These are phyloP conservation scores for Pleurotus platypus DNA, from an alignment of 768 basidiomycete genomes.

Conservation along the genomic window DNA sequence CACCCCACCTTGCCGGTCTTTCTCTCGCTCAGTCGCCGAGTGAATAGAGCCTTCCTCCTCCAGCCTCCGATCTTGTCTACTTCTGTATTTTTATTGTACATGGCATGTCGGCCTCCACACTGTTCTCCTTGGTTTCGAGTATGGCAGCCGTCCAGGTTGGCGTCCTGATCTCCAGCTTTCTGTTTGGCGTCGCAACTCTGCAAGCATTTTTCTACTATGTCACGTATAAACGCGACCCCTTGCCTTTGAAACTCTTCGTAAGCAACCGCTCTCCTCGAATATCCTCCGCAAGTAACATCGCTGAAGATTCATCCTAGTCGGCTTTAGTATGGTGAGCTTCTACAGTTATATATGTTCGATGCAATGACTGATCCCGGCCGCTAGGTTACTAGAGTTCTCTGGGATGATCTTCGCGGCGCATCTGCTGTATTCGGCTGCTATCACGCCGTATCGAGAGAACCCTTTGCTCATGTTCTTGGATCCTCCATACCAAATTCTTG, in stretches of 20 bases:
- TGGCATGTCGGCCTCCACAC: neutral
- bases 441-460: conserved; percentile 18
- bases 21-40: too few relatives aligned
- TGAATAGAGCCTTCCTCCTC: too few relatives aligned
- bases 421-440: conserved; percentile 27
- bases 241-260: conserved; percentile 19
- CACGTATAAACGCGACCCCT: conserved; percentile 18
- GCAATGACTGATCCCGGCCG: neutral
- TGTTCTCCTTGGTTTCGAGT: neutral
- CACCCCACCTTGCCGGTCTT: too few relatives aligned
- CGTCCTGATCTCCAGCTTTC: conserved; percentile 20
- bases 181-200: conserved; percentile 24
- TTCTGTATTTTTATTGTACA: neutral
- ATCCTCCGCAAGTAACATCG: neutral
- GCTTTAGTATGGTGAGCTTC: conserved; percentile 2
- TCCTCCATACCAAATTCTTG: neutral
- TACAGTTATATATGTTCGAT: too few relatives aligned
- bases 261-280: neutral
- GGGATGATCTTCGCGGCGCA: conserved; percentile 23
- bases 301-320: neutral
- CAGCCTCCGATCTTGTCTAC: too few relatives aligned
- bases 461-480: neutral
- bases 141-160: conserved; percentile 17
- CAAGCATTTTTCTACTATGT: conserved; percentile 21
- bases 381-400: conserved; percentile 22